phyloP scores from a whole-genome alignment of 768 basidiomycete genomes.

The Tubosaeta brunneosetosa region DNA sequence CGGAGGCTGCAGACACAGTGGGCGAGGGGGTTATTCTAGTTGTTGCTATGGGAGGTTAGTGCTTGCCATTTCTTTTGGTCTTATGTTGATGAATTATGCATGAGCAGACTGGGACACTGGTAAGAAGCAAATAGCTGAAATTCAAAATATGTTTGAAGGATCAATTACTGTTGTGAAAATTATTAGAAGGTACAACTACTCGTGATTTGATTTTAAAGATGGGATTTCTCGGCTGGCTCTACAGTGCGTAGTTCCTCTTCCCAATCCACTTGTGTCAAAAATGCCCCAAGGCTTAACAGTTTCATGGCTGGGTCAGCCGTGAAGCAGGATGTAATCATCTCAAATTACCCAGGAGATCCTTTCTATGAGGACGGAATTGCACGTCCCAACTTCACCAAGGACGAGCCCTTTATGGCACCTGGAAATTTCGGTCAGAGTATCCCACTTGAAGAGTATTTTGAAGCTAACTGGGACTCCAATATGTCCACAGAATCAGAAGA shows the following conservation, averaged over 20 bases:
- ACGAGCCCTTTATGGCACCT: conserved; percentile 51
- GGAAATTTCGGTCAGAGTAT: conserved; percentile 40
- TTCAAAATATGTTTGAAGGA: background rate
- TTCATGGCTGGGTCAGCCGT: conserved; percentile 30
- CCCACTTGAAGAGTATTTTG: conserved; percentile 33
- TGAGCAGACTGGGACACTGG: background rate
- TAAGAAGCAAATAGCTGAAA: background rate
- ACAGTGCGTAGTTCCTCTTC: conserved; percentile 26
- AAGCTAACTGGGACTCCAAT: background rate
- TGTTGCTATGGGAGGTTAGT: background rate
- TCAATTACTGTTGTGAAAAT: background rate
- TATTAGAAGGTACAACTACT: conserved; percentile 28
- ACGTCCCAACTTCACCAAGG: conserved; percentile 41
- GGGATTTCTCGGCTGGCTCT: conserved; percentile 48
- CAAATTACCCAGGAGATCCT: conserved; percentile 41
- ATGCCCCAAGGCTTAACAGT: conserved; percentile 13
- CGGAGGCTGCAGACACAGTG: background rate
- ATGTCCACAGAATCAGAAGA: background rate
- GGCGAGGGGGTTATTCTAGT: background rate
- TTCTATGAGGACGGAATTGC: conserved; percentile 4
- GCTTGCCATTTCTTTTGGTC: background rate
- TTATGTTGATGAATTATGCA: background rate
- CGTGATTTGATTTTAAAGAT: conserved; percentile 52
- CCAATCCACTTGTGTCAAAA: conserved; percentile 30
- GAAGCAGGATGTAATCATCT: conserved; percentile 30